phyloP scores from a whole-genome alignment of 208 protist species.

The Leishmania aethiopica region DNA sequence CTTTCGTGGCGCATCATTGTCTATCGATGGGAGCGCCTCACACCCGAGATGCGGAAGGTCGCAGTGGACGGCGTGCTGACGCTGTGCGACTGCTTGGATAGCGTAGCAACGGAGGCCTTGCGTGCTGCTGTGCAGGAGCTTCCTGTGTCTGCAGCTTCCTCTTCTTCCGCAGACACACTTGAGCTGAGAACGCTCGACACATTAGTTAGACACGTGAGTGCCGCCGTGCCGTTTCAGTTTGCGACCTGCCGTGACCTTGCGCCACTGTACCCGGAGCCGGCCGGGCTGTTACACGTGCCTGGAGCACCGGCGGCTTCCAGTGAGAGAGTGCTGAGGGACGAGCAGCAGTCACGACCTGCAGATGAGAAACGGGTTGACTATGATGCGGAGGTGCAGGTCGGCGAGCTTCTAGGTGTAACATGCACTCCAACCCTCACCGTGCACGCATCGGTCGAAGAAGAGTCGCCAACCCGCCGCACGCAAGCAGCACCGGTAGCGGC shows the following conservation, averaged over 20 bases:
- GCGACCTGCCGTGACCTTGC: conserved; percentile 13
- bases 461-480: neutral
- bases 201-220: conserved; percentile 14
- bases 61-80: conserved; percentile 19
- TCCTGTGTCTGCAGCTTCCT: neutral
- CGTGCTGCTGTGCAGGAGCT: conserved; percentile 13
- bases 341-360: neutral
- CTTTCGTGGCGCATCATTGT: conserved; percentile 55
- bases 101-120: conserved; percentile 18
- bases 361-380: neutral
- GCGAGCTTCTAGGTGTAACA: conserved; percentile 15
- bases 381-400: conserved; percentile 10
- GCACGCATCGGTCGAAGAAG: neutral
- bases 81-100: conserved; percentile 19
- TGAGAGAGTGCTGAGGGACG: neutral
- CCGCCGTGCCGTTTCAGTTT: conserved; percentile 33
- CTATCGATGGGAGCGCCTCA: conserved; percentile 41
- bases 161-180: neutral
- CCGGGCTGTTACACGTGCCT: conserved; percentile 9
- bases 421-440: neutral
- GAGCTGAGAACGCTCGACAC: conserved; percentile 1
- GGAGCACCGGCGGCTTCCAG: neutral
- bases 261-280: conserved; percentile 21
- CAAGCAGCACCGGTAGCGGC: neutral
- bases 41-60: conserved; percentile 18